A percentile compares a stretch with the other conserved stretches of the same genome.
These are phyloP conservation scores for Picocystis sp. DNA, from an alignment of 163 green algal species.

Conservation along the genomic window DNA sequence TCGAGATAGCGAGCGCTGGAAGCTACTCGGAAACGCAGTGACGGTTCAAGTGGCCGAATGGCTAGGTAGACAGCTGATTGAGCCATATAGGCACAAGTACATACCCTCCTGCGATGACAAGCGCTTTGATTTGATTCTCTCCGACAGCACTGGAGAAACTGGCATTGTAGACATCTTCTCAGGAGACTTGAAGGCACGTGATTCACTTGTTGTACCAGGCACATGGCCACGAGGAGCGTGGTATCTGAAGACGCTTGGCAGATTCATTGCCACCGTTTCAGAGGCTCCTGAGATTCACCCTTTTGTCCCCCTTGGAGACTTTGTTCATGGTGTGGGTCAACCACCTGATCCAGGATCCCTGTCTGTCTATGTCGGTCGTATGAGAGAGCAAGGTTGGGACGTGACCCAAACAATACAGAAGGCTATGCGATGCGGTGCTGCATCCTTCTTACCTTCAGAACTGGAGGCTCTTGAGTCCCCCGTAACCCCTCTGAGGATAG, in stretches of 20 bases:
- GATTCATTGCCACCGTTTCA: conserved; percentile 13
- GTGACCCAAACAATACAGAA: conserved; percentile 31
- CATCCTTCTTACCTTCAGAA: conserved; percentile 1
- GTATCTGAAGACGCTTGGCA: conserved; percentile 29
- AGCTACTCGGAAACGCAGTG: conserved; percentile 60
- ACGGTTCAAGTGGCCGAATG: conserved; percentile 55
- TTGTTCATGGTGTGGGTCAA: conserved; percentile 18
- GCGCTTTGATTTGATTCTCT: too few species aligned
- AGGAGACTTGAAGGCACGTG: conserved; percentile 1
- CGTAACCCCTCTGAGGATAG: too few species aligned
- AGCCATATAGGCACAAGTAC: conserved; percentile 50
- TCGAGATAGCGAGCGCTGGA: conserved; percentile 8
- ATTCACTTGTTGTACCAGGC: not conserved
- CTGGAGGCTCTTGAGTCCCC: too few species aligned
- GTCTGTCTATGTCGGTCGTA: conserved; percentile 36
- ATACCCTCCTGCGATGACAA: conserved; percentile 8
- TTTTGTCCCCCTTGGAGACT: conserved; percentile 35
- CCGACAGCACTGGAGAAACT: too few species aligned
- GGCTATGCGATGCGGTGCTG: conserved; percentile 23
- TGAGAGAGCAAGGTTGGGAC: conserved; percentile 60
- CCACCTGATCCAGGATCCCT: conserved; percentile 18
- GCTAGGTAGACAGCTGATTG: conserved; percentile 47
- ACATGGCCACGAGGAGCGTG: conserved; percentile 38
- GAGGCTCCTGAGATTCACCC: conserved; percentile 35
- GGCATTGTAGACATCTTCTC: too few species aligned